Percentiles rank a stretch among this genome's conserved stretches.
phyloP scores from a whole-genome alignment of 768 basidiomycete species.

The Rhodotorula diobovata region DNA sequence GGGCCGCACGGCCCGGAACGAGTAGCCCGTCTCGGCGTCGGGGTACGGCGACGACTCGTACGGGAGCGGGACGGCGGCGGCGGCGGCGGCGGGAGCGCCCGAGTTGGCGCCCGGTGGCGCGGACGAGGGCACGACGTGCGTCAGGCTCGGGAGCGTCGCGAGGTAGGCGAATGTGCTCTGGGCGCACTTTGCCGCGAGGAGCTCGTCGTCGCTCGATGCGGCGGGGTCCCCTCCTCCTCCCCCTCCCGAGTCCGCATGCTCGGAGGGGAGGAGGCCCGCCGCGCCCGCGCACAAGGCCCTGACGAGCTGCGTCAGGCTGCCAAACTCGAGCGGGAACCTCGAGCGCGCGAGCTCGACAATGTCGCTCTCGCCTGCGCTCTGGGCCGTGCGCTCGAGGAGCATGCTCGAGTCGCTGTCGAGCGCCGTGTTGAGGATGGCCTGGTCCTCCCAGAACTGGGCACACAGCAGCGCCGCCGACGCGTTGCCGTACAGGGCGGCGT shows the following conservation, averaged over 20 bases:
- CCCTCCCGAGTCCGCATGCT: constrained; percentile 47
- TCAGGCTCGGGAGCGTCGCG: constrained; percentile 64
- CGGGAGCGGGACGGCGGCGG: not conserved
- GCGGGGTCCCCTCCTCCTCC: not conserved
- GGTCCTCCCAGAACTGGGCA: constrained; percentile 71
- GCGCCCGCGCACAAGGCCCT: constrained; percentile 59
- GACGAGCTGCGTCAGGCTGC: constrained; percentile 65
- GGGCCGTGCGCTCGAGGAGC: constrained; percentile 12
- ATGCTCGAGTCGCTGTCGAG: not conserved
- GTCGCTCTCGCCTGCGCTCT: constrained; percentile 58
- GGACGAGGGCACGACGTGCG: constrained; percentile 62
- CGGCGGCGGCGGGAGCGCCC: too few relatives aligned
- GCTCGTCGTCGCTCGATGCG: constrained; percentile 23
- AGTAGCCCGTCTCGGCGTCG: constrained; percentile 22
- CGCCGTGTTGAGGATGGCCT: constrained; percentile 51
- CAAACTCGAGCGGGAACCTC: constrained; percentile 74
- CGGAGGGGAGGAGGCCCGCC: not conserved
- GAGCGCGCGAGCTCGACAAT: constrained; percentile 76
- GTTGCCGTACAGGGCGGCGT: constrained; percentile 66
- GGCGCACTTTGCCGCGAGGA: constrained; percentile 57
- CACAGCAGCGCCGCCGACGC: constrained; percentile 64
- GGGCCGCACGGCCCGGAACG: constrained; percentile 12
- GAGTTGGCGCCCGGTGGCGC: too few relatives aligned
- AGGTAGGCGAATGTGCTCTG: constrained; percentile 73
- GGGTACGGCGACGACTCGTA: constrained; percentile 33